Evolutionary conservation across 345 rosid species (phyloP).

Genomic region (Citrus hindsii): DNA sequence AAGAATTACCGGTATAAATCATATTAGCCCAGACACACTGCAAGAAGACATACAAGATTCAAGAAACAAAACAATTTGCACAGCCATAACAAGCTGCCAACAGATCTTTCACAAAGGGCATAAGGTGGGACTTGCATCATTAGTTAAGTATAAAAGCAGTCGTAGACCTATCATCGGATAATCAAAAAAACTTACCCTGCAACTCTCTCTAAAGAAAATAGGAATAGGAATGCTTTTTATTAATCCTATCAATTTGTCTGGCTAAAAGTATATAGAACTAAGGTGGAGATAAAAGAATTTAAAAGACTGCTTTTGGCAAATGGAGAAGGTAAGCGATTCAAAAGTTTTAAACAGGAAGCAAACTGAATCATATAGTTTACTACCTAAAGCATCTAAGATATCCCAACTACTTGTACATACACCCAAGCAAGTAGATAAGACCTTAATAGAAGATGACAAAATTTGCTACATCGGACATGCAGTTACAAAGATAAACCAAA

Average conservation of each 20-base stretch:
- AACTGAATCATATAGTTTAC: background rate
- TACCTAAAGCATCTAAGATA: background rate
- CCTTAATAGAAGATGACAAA: background rate
- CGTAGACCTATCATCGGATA: background rate
- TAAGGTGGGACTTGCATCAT: background rate
- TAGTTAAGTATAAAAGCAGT: background rate
- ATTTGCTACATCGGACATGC: background rate
- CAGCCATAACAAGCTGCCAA: background rate
- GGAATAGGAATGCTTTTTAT: background rate
- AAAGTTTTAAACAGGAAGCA: background rate
- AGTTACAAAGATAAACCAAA: background rate
- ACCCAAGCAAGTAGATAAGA: background rate
- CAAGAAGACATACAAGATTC: background rate
- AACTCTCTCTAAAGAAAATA: background rate
- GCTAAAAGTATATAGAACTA: background rate
- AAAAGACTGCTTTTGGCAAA: background rate
- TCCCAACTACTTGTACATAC: background rate
- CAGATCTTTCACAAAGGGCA: background rate
- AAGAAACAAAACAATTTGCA: background rate
- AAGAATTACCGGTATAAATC: background rate
- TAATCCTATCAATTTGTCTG: background rate
- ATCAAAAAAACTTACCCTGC: background rate
- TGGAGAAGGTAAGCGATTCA: background rate
- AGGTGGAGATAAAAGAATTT: background rate
- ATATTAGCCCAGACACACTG: background rate